Base-by-base conservation (phyloP, 2,329 filamentous ascomycete species). In the Furcasterigmium sp. region DNA sequence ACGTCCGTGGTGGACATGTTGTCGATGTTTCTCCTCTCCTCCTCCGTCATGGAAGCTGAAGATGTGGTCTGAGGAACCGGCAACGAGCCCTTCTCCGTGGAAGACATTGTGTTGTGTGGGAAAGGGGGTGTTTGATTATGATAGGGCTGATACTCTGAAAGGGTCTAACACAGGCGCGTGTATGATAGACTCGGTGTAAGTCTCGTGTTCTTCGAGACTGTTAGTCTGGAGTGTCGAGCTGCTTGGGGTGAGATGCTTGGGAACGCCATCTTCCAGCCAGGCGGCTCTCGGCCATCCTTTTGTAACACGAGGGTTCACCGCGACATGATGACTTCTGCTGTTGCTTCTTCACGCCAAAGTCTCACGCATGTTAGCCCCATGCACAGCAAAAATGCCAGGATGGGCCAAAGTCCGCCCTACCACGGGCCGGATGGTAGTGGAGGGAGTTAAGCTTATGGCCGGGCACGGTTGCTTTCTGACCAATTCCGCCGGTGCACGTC, bases 21-120 rank as follows among this genome's bases (percentile, higher is more conserved):
- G 26, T 46, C 43, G 37, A 46, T 48, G 39, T 42, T 46, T 10
- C 41, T 42, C 17, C 43, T 35, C 10, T 28, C 30, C 1, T 40
- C 44, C 20, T 46, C 44, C 1, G 37, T 39, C 15, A 45, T 36
- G n/a, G 45, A 28, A 3, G 48, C 49, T 17, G 48, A 47, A 25
- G 35, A n/a, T 25, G 32, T 29, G 21, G 46, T 46, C 23, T 48
- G 26, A 17, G 38, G 38, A 13, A 20, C 19, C 7, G 14, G 14
- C 15, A 34, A 15, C 14, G 30, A 34, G 8, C 14, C n/a, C 30
- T 34, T 34, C 17, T 34, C 10, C 3, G 30, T 17, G 15, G 30
- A 26, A 26, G 23, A 34, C 30, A 34, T 34, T 17, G n/a, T 34
- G 9, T 11, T 11, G 28, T 14, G 28, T 7, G 28, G 10, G 28